Conservation (phyloP, 2,329 filamentous ascomycete genomes). For the Orbilia blumenaviensis region DNA sequence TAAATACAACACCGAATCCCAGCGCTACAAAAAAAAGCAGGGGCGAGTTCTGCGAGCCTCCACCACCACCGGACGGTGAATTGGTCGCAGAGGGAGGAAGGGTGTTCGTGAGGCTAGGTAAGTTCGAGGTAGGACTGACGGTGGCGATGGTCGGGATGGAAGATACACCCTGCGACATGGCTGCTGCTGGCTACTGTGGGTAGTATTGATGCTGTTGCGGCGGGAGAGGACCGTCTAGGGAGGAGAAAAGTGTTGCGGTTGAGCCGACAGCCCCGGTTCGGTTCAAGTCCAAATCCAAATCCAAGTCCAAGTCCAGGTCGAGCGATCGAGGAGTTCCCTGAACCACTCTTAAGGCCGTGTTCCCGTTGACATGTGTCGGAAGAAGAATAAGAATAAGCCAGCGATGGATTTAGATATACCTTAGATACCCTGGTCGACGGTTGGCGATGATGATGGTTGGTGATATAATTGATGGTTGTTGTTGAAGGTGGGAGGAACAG, state of each 20-base stretch:
- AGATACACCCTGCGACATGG: background rate
- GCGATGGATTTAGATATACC: too few relatives aligned
- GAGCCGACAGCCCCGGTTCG: constrained; percentile 1
- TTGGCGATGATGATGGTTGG: background rate
- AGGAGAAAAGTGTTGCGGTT: constrained; percentile 7
- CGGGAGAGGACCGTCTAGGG: background rate
- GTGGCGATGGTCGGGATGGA: constrained; percentile 53
- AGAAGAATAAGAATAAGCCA: background rate
- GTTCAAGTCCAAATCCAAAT: background rate
- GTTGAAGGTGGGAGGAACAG: background rate
- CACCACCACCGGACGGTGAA: constrained; percentile 58
- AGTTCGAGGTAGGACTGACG: constrained; percentile 55
- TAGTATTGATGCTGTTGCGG: background rate
- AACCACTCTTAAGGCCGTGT: constrained; percentile 22
- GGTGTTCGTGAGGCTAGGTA: background rate
- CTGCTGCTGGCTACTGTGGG: background rate
- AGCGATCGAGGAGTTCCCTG: constrained; percentile 36
- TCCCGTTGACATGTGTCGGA: constrained; percentile 30
- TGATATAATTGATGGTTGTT: background rate
- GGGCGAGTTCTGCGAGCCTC: constrained; percentile 72
- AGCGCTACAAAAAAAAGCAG: constrained; percentile 92
- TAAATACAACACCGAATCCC: constrained; percentile 97
- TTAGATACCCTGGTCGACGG: too few relatives aligned
- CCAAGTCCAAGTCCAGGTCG: background rate
- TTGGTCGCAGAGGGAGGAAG: constrained; percentile 17